phyloP scores from a whole-genome alignment of 2,329 filamentous ascomycete species.

The Cladosporium austrohemisphaericum region DNA sequence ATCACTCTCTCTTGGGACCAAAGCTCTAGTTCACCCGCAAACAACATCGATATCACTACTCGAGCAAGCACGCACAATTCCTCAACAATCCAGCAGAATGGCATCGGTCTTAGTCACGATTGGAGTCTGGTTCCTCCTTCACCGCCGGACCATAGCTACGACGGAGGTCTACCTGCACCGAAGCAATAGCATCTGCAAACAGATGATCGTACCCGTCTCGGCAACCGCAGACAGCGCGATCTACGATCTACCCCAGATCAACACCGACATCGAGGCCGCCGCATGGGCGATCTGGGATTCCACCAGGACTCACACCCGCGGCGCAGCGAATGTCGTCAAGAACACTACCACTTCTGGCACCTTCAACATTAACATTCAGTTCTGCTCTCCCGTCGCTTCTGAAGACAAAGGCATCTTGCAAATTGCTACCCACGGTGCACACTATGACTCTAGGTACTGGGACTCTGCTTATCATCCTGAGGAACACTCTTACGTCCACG shows the following conservation, averaged over 20 bases:
- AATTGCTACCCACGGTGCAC: constrained; percentile 39
- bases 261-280: constrained; percentile 19
- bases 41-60: too few relatives aligned
- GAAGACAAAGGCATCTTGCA: constrained; percentile 28
- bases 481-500: constrained; percentile 21
- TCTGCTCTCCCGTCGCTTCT: constrained; percentile 14
- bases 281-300: constrained; percentile 18
- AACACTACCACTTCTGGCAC: constrained; percentile 18
- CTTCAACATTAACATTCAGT: constrained; percentile 19
- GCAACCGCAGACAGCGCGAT: constrained; percentile 15
- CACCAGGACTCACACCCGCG: constrained; percentile 9
- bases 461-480: constrained; percentile 31
- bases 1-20: too few relatives aligned
- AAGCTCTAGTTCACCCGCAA: too few relatives aligned
- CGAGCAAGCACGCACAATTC: too few relatives aligned
- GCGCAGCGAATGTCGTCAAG: constrained; percentile 1
- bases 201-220: constrained; percentile 16
- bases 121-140: too few relatives aligned
- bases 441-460: constrained; percentile 38
- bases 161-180: too few relatives aligned
- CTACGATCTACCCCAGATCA: constrained; percentile 17
- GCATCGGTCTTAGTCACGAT: too few relatives aligned
- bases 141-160: too few relatives aligned
- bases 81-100: too few relatives aligned
- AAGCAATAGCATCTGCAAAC: constrained; percentile 16